These are phyloP conservation scores for Neurospora sp. DNA, from an alignment of 2,329 filamentous ascomycete species.

Conservation along the genomic window DNA sequence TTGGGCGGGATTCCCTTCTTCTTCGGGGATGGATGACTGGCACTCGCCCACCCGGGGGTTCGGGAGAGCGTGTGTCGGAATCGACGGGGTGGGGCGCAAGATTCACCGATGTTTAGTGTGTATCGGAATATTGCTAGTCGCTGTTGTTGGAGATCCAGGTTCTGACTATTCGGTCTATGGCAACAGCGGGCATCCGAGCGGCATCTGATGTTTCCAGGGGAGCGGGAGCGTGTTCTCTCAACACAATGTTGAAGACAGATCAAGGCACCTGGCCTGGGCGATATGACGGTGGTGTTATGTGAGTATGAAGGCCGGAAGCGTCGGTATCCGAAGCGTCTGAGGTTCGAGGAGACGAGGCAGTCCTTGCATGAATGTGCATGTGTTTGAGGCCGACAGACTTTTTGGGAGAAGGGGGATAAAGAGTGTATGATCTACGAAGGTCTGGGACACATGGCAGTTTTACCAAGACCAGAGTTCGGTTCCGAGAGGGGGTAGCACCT, in stretches of 20 bases:
- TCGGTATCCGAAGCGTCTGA: not conserved
- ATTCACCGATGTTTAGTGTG: constrained; percentile 4
- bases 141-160: constrained; percentile 38
- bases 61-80: constrained; percentile 31
- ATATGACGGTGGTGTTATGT: not conserved
- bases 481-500: constrained; percentile 1
- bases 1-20: constrained; percentile 12
- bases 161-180: constrained; percentile 41
- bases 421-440: constrained; percentile 27
- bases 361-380: not conserved
- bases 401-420: not conserved
- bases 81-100: constrained; percentile 11
- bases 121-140: constrained; percentile 29
- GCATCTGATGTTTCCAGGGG: constrained; percentile 28
- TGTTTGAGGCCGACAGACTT: constrained; percentile 21
- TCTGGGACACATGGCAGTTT: constrained; percentile 31
- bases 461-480: not conserved
- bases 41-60: constrained; percentile 26
- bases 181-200: constrained; percentile 44
- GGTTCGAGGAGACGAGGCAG: not conserved
- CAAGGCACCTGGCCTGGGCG: not conserved
- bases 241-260: not conserved
- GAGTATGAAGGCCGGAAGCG: not conserved
- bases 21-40: constrained; percentile 14
- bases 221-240: not conserved